Conservation (phyloP, 345 rosid genomes). For the Populus deltoides region DNA sequence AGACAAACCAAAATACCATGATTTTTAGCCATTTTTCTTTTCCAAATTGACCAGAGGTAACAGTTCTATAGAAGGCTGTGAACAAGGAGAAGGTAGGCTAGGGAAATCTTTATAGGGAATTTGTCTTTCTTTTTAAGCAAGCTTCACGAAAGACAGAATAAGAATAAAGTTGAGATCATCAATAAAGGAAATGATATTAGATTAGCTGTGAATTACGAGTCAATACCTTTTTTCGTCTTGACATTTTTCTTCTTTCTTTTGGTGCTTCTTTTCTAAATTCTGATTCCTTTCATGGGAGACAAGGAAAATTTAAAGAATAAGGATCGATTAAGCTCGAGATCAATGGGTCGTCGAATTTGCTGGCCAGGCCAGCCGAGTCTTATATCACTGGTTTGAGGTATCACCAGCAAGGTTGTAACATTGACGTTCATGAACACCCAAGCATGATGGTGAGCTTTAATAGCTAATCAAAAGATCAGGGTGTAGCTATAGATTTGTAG, state of each 20-base stretch:
- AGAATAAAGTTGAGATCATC: constrained; percentile 37
- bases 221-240: constrained; percentile 28
- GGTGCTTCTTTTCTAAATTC: constrained; percentile 19
- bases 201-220: constrained; percentile 23
- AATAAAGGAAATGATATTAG: neutral
- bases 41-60: neutral
- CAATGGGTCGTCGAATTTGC: too few relatives aligned
- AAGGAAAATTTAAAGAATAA: constrained; percentile 33
- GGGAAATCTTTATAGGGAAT: constrained; percentile 9
- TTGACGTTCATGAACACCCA: neutral
- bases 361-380: too few relatives aligned
- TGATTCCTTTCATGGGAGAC: constrained; percentile 49
- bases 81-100: constrained; percentile 6
- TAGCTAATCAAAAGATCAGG: neutral
- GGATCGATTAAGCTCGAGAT: too few relatives aligned
- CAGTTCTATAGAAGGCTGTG: neutral
- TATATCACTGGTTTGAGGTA: constrained; percentile 8
- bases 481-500: too few relatives aligned
- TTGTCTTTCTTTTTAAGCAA: neutral
- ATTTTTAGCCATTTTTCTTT: constrained; percentile 26
- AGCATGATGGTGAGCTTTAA: neutral
- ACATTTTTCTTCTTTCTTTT: constrained; percentile 26
- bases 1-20: constrained; percentile 39
- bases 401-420: neutral
- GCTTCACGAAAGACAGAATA: constrained; percentile 24